Evolutionary conservation across 2,329 filamentous ascomycete genomes (phyloP).

Genomic region (Phaeophleospora eucalypticola): DNA sequence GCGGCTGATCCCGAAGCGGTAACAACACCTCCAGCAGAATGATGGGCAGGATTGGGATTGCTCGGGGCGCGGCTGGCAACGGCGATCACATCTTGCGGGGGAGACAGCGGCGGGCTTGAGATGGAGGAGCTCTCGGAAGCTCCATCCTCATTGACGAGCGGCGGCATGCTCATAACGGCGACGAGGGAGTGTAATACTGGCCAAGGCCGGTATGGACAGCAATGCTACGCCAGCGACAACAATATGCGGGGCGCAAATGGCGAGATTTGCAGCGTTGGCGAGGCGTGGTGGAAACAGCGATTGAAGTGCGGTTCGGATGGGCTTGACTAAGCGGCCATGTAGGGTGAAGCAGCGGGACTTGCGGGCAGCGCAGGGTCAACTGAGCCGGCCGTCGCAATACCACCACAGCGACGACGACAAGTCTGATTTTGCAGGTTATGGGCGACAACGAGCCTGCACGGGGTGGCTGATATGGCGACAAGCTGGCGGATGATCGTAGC

Average conservation of each 20-base stretch:
- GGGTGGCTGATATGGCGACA: background rate
- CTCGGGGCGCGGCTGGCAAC: conserved; percentile 3
- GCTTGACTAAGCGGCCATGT: background rate
- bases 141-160: conserved; percentile 5
- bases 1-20: conserved; percentile 26
- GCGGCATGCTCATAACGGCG: conserved; percentile 7
- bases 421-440: conserved; percentile 2
- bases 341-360: background rate
- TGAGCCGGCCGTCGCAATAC: conserved; percentile 4
- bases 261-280: background rate
- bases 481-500: background rate
- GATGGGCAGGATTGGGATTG: background rate
- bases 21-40: conserved; percentile 32
- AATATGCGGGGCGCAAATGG: background rate
- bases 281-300: background rate
- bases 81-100: conserved; percentile 10
- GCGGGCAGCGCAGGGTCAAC: background rate
- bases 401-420: conserved; percentile 6
- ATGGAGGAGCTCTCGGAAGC: conserved; percentile 9
- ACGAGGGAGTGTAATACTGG: conserved; percentile 1
- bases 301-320: background rate
- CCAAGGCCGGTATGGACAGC: conserved; percentile 1
- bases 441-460: background rate
- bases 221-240: conserved; percentile 1
- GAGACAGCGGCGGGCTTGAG: conserved; percentile 9